A percentile compares a stretch with the other conserved stretches of the same genome.
phyloP scores from a whole-genome alignment of 257 asterid genomes.

The Osmanthus fragrans region DNA sequence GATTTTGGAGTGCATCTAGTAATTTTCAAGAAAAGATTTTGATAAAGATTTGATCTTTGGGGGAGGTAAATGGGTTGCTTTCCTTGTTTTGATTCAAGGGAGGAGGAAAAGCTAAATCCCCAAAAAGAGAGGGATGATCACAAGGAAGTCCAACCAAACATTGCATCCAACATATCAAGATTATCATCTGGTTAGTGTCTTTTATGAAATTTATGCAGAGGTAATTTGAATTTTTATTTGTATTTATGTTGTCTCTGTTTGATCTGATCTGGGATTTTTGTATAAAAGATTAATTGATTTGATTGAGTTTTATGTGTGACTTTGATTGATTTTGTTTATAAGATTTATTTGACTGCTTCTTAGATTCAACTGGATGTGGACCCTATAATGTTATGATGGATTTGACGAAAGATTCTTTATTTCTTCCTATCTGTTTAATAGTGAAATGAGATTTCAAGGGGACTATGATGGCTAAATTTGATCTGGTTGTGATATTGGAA shows the following conservation, averaged over 20 bases:
- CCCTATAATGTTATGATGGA: conserved; percentile 23
- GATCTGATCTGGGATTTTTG: conserved; percentile 53
- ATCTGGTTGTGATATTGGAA: conserved; percentile 21
- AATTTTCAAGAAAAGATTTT: conserved; percentile 28
- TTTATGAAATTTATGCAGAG: neutral
- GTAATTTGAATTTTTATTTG: neutral
- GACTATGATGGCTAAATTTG: conserved; percentile 22
- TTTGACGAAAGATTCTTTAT: conserved; percentile 14
- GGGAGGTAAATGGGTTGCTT: conserved; percentile 81
- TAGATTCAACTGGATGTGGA: conserved; percentile 24
- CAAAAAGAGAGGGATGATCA: conserved; percentile 57
- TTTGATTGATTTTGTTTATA: conserved; percentile 16
- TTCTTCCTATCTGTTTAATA: conserved; percentile 13
- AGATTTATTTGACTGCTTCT: conserved; percentile 24
- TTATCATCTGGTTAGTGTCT: conserved; percentile 77
- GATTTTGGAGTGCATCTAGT: conserved; percentile 33
- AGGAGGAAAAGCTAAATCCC: conserved; percentile 76
- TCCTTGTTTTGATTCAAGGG: conserved; percentile 89
- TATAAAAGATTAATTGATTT: neutral
- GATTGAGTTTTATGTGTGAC: conserved; percentile 12
- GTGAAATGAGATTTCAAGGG: conserved; percentile 38
- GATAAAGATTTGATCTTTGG: conserved; percentile 36
- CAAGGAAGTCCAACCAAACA: conserved; percentile 50
- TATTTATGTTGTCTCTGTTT: conserved; percentile 6
- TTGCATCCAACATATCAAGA: conserved; percentile 70